These are phyloP conservation scores for Annona cherimola DNA, from an alignment of 164 flowering plant species.

Conservation along the genomic window DNA sequence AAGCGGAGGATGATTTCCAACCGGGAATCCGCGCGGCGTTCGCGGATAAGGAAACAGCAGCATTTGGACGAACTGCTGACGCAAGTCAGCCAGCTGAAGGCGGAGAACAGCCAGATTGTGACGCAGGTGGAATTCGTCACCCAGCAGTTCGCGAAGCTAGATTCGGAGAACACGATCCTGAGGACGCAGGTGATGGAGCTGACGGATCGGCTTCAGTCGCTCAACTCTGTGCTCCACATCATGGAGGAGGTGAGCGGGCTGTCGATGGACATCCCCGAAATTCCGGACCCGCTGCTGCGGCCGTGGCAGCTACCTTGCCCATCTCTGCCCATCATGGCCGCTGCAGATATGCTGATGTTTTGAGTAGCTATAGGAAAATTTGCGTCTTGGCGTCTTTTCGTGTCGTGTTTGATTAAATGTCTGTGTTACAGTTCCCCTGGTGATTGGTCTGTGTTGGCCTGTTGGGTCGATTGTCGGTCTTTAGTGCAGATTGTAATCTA, in stretches of 20 bases:
- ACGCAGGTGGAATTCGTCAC: constrained; percentile 14
- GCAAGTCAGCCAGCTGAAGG: constrained; percentile 26
- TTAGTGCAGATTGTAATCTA: too few relatives aligned
- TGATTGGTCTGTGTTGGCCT: too few relatives aligned
- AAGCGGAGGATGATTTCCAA: constrained; percentile 60
- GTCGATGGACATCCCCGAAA: constrained; percentile 30
- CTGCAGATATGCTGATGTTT: constrained; percentile 40
- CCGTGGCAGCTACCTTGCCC: constrained; percentile 45
- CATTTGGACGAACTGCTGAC: constrained; percentile 45
- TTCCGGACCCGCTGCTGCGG: constrained; percentile 33
- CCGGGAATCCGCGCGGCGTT: constrained; percentile 60
- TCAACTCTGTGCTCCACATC: constrained; percentile 27
- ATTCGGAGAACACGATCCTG: constrained; percentile 41
- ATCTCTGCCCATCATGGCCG: constrained; percentile 35
- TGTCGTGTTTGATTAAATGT: neutral
- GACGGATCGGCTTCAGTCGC: constrained; percentile 28
- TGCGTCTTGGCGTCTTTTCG: neutral
- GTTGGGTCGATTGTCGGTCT: too few relatives aligned
- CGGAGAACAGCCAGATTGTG: constrained; percentile 23
- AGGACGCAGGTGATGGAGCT: constrained; percentile 33
- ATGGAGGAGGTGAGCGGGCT: constrained; percentile 25
- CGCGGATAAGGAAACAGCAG: constrained; percentile 56
- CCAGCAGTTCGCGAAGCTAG: constrained; percentile 16
- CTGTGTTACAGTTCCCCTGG: neutral
- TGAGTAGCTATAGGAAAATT: constrained; percentile 15